Evolutionary conservation across 257 asterid species (phyloP).

Genomic region (Hygrophila difformis): DNA sequence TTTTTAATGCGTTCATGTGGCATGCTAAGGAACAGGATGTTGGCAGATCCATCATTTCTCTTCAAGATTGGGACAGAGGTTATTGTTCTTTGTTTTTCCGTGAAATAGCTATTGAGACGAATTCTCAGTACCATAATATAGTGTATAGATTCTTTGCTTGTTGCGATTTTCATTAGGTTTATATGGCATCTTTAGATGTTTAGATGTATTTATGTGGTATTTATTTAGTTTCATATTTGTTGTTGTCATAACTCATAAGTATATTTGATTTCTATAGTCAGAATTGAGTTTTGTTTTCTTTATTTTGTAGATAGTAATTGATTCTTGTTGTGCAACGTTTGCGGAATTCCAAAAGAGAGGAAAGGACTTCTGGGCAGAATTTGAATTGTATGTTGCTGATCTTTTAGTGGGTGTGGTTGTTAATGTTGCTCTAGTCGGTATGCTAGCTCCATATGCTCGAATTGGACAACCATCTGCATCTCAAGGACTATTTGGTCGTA

Average conservation of each 20-base stretch:
- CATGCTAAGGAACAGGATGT: constrained; percentile 87
- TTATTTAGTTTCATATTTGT: neutral
- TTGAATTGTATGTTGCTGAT: constrained; percentile 86
- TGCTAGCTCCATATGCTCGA: constrained; percentile 96
- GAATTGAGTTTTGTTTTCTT: neutral
- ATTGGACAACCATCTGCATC: constrained; percentile 59
- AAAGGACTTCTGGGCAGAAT: constrained; percentile 94
- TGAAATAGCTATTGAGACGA: neutral
- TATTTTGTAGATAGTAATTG: constrained; percentile 73
- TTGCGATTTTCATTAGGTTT: too few relatives aligned
- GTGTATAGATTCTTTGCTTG: neutral
- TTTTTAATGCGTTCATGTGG: constrained; percentile 62
- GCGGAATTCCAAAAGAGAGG: constrained; percentile 98
- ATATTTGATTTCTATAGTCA: neutral
- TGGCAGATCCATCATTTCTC: constrained; percentile 96
- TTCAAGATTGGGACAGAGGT: constrained; percentile 99
- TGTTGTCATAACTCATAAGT: neutral
- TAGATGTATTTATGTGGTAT: neutral
- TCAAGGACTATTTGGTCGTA: constrained; percentile 55
- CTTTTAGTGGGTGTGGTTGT: constrained; percentile 92
- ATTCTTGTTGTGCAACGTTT: constrained; percentile 92
- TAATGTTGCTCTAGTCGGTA: constrained; percentile 90
- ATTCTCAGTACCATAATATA: too few relatives aligned
- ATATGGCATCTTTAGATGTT: constrained; percentile 2
- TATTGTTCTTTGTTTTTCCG: constrained; percentile 9